Base-by-base conservation (phyloP, 176 grass and related monocot species). In the Dactylis glomerata region DNA sequence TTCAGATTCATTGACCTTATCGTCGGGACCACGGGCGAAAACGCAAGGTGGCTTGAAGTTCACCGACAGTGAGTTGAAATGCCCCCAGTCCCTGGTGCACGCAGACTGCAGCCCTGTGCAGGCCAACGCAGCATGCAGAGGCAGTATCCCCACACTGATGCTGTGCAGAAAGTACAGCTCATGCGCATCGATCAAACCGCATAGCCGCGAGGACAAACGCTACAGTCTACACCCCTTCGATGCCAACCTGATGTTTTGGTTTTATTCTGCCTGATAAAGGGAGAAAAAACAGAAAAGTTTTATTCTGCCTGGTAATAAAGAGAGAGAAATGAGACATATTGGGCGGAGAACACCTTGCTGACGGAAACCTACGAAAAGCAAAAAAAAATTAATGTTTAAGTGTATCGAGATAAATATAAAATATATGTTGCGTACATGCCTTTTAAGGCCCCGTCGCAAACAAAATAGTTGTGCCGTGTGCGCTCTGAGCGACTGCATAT, bases 141-240 rank as follows among this genome's bases (percentile, higher is more conserved):
- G 61, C 61, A 69, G 86, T 34, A 49, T n/a, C 50, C 86, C 79
- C 62, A 77, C 79, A 69, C 49, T 69, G 79, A 59, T 59, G 62
- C 50, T 76, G 10, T 34, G 51, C 54, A 50, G 50, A 88, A 88
- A 83, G 80, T 83, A 83, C 80, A 83, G 47, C 31, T 78, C 86
- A 51, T 58, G 72, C 79, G 47, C 79, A 77, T 77, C 72, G 51
- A 55, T 55, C 51, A 70, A 77, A 41, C 73, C 80, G 83, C 80
- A 78, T 83, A 51, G 82, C 83, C 70, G 51, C 64, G 30, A 8
- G 30, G 50, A 69, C 58, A 46, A 68, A 77, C 2, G 10, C 38
- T 59, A 77, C 24, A n/a, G 49, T 42, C 8, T 42, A 42, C 55
- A 51, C 8, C 3, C 51, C 13, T 81, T 38, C 22, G 63, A 69